phyloP scores from a whole-genome alignment of 495 filamentous ascomycete species.

The Penicillium atrosanguineum region DNA sequence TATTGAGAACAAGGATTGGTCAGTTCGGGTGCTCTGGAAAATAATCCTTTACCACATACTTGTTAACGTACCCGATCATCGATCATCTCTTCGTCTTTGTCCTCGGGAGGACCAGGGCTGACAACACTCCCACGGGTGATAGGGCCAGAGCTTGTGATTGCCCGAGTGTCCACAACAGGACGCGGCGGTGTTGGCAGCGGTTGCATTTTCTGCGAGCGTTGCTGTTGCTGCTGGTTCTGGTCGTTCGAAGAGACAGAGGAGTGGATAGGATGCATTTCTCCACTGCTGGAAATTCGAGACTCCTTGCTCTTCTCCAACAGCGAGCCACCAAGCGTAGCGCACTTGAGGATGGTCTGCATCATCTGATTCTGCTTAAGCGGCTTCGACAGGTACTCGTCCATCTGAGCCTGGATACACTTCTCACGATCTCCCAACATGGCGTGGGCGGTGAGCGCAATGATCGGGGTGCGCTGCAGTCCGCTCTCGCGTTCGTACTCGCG shows the following conservation, averaged over 20 bases:
- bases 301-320: conserved; percentile 73
- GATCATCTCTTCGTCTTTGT: conserved; percentile 64
- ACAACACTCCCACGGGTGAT: conserved; percentile 50
- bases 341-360: conserved; percentile 98
- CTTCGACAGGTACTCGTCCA: conserved; percentile 99
- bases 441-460: conserved; percentile 96
- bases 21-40: conserved; percentile 18
- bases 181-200: conserved; percentile 33
- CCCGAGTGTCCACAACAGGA: conserved; percentile 51
- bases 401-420: conserved; percentile 96
- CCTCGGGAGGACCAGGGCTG: conserved; percentile 65
- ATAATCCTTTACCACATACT: conserved; percentile 12
- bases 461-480: conserved; percentile 78
- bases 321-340: conserved; percentile 85
- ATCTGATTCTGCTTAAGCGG: conserved; percentile 97
- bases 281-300: conserved; percentile 53
- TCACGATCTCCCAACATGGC: conserved; percentile 99
- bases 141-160: conserved; percentile 62
- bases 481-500: conserved; percentile 84
- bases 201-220: conserved; percentile 17
- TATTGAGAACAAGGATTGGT: conserved; percentile 11
- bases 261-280: conserved; percentile 46
- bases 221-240: conserved; percentile 24
- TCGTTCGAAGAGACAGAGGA: conserved; percentile 28
- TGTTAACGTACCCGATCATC: conserved; percentile 65